Conservation (phyloP, 306 rosid species). For the Morella rubra region DNA sequence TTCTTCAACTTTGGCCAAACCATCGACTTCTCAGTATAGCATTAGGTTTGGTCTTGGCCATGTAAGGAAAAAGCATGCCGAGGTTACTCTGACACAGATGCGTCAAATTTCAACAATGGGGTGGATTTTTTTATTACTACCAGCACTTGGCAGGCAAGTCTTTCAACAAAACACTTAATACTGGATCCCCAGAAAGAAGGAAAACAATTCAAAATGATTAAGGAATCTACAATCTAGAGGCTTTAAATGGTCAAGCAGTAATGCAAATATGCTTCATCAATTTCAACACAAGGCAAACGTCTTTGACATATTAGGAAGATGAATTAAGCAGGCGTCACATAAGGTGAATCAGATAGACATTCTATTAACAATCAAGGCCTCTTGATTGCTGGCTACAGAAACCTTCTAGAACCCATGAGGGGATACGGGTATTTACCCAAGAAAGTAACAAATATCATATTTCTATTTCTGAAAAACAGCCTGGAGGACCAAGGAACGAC, state of each 20-base stretch:
- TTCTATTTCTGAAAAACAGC: not conserved
- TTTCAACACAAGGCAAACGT: not conserved
- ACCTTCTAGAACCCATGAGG: not conserved
- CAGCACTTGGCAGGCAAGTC: too few relatives aligned
- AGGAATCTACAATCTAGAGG: not conserved
- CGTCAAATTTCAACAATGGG: too few relatives aligned
- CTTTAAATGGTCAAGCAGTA: not conserved
- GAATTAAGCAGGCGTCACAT: not conserved
- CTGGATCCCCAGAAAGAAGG: too few relatives aligned
- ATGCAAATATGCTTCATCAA: not conserved
- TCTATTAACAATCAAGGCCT: too few relatives aligned
- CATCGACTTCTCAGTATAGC: too few relatives aligned
- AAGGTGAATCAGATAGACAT: not conserved
- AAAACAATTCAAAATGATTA: too few relatives aligned
- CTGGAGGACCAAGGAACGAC: constrained; percentile 1
- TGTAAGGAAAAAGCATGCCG: too few relatives aligned
- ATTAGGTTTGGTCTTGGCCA: too few relatives aligned
- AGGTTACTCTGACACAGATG: too few relatives aligned
- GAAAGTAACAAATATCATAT: not conserved
- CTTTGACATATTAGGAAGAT: not conserved
- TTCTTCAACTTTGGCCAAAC: too few relatives aligned
- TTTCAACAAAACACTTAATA: too few relatives aligned
- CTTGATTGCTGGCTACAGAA: not conserved
- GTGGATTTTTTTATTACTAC: too few relatives aligned
- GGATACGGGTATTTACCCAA: not conserved